Percentiles rank a stretch among this genome's conserved stretches.
phyloP scores from a whole-genome alignment of 163 green algal genomes.

The Scenedesmus sp. region DNA sequence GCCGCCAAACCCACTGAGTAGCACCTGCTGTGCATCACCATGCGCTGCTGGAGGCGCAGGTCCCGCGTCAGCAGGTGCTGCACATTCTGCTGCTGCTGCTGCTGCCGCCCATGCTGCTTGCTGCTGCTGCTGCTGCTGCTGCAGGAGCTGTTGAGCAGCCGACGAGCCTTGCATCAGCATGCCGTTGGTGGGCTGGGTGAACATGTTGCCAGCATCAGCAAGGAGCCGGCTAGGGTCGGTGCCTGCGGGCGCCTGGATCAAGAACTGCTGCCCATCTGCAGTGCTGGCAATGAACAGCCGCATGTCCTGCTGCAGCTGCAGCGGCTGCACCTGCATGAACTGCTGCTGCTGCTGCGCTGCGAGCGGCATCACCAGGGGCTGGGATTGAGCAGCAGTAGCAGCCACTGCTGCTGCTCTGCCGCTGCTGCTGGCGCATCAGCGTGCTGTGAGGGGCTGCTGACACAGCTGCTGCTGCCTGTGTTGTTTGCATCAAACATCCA shows the following conservation, averaged over 20 bases:
- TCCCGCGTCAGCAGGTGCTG: neutral
- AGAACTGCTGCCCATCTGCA: slow-evolving; percentile 45
- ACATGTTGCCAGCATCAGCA: neutral
- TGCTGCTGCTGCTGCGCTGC: slow-evolving; percentile 20
- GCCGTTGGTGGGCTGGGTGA: neutral
- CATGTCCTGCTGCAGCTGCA: slow-evolving; percentile 8
- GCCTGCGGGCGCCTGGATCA: slow-evolving; percentile 21
- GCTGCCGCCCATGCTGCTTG: neutral
- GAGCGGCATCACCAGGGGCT: neutral
- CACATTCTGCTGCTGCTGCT: neutral
- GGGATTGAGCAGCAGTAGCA: neutral
- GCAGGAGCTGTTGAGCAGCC: neutral
- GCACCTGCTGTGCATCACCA: neutral
- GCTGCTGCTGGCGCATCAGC: neutral
- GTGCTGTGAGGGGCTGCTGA: neutral
- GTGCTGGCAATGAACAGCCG: slow-evolving; percentile 35
- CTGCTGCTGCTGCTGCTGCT: slow-evolving; percentile 15
- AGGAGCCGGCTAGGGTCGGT: neutral
- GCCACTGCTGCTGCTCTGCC: neutral
- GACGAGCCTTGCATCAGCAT: neutral
- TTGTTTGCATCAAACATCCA: neutral
- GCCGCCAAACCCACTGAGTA: neutral
- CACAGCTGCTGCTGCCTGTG: neutral
- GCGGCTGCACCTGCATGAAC: slow-evolving; percentile 13
- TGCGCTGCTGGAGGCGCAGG: neutral